These are phyloP conservation scores for Rhodotorula mucilaginosa DNA, from an alignment of 1,284 basidiomycete genomes.

Conservation along the genomic window DNA sequence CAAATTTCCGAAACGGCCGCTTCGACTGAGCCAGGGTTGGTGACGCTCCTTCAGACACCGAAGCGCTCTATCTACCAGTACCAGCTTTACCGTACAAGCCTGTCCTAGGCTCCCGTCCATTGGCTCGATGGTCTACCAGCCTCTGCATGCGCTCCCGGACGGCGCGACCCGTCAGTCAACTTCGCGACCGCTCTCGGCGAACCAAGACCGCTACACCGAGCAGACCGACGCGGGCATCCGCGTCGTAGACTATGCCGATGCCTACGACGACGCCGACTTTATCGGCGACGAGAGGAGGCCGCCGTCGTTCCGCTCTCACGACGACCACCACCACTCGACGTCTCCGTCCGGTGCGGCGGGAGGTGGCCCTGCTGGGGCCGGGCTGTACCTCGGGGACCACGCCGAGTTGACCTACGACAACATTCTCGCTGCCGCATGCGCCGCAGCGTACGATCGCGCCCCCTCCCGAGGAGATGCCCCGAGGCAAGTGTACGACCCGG, in stretches of 20 bases:
- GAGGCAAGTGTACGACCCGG: slow-evolving; percentile 12
- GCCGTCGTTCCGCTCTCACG: slow-evolving; percentile 10
- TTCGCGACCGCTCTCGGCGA: neutral
- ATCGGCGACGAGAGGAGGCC: slow-evolving; percentile 2
- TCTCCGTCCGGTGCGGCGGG: neutral
- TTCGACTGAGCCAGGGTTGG: too few species aligned
- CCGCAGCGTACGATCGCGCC: neutral
- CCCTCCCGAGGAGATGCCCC: neutral
- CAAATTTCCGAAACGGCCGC: neutral
- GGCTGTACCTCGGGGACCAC: slow-evolving; percentile 8
- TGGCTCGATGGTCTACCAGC: slow-evolving; percentile 1
- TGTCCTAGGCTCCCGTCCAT: too few species aligned
- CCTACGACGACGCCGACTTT: slow-evolving; percentile 2
- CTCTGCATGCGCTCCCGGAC: neutral
- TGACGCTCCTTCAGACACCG: too few species aligned
- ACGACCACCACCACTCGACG: neutral
- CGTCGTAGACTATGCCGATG: slow-evolving; percentile 1
- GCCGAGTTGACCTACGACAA: neutral
- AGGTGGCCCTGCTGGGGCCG: neutral
- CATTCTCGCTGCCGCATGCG: too few species aligned
- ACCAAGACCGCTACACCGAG: neutral
- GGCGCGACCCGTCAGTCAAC: neutral
- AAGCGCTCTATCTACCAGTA: too few species aligned
- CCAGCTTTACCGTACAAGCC: too few species aligned
- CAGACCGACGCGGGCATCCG: slow-evolving; percentile 1